Evolutionary conservation across 306 rosid genomes (phyloP).

Genomic region (Lathyrus sativus): DNA sequence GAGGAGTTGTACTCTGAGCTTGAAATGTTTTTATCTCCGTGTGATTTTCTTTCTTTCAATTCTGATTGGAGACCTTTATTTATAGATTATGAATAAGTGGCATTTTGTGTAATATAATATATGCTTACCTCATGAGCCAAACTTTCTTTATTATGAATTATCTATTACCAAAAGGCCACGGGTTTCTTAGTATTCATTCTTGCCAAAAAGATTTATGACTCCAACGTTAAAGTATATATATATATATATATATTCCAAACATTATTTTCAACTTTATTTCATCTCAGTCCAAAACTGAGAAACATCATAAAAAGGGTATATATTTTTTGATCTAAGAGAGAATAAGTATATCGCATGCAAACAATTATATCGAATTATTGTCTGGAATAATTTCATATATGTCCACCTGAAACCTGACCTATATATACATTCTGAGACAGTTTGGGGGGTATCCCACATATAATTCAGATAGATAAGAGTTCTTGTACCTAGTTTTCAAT

Average conservation of each 20-base stretch:
- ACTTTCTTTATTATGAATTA: too few species aligned
- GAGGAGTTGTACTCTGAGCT: too few species aligned
- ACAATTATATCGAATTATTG: conserved; percentile 8
- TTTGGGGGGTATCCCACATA: conserved; percentile 29
- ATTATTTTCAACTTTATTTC: conserved; percentile 37
- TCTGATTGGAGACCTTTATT: too few species aligned
- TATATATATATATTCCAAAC: conserved; percentile 14
- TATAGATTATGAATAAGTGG: too few species aligned
- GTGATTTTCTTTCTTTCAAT: too few species aligned
- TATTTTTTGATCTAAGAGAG: background rate
- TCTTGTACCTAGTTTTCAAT: conserved; percentile 30
- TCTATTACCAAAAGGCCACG: too few species aligned
- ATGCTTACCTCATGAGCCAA: too few species aligned
- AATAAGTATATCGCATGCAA: conserved; percentile 26
- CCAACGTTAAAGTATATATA: background rate
- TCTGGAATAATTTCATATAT: background rate
- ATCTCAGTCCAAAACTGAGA: conserved; percentile 41
- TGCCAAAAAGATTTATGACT: conserved; percentile 26
- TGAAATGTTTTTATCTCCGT: too few species aligned
- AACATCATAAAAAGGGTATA: background rate
- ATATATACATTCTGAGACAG: conserved; percentile 21
- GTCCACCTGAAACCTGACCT: conserved; percentile 34
- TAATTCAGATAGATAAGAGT: conserved; percentile 16
- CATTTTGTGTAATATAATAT: too few species aligned
- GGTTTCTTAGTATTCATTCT: too few species aligned